Base-by-base conservation (phyloP, 257 asterid genomes). In the Verbena officinalis region DNA sequence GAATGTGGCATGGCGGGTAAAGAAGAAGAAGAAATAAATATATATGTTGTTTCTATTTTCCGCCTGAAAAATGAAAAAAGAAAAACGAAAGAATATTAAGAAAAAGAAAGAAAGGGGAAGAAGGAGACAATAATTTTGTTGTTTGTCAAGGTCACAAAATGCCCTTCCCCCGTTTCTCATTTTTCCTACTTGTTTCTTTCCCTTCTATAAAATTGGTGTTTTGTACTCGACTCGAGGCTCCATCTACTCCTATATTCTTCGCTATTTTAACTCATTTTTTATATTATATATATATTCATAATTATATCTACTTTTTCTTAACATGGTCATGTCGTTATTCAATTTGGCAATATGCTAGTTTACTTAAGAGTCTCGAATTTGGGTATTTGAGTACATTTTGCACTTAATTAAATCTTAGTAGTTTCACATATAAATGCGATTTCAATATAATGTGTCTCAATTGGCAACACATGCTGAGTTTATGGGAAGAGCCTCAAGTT, bases 111-210 rank as follows among this genome's bases (percentile, higher is more conserved):
- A 36, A 31, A 9, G 24, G 65, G 53, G 23, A 40, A 49, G 54
- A 36, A 19, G 48, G 48, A 1, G 33, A 36, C 9, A 8, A 2
- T 15, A 7, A 36, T 13, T 15, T 45, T 23, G 3, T 61, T 43
- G 15, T 1, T 14, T 60, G 14, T n/a, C n/a, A 9, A 20, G 15
- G 39, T 56, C 68, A 62, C 64, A 71, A 70, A 62, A 33, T 48
- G 23, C 10, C 65, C 71, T 6, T 13, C 43, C 43, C 43, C 9
- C 12, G 3, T 38, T 40, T 4, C 19, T 58, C 21, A 58, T 3
- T 9, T 27, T 13, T 24, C 44, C 44, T 44, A 14, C 50, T 14
- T 44, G 20, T 44, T 13, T n/a, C 4, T n/a, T 11, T 8, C 14
- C 13, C 11, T 44, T 7, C 7, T 44, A 44, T 14, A 7, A 42